phyloP scores from a whole-genome alignment of 108 stramenopile genomes.

The Craspedostauros australis region DNA sequence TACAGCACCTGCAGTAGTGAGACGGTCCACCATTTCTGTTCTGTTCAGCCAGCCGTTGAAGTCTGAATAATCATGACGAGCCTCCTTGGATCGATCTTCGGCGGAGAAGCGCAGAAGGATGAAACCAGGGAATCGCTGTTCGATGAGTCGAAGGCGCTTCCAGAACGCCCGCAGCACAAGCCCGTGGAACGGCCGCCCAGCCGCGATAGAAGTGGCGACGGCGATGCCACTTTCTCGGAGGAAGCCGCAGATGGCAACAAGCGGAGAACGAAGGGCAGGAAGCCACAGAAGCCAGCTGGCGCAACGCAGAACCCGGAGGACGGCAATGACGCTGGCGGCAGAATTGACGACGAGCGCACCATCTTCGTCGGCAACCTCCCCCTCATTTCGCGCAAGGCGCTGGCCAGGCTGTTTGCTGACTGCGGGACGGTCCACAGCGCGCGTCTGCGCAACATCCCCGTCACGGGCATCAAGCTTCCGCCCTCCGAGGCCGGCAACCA shows the following conservation, averaged over 20 bases:
- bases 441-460: constrained; percentile 60
- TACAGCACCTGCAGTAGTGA: no score
- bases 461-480: constrained; percentile 68
- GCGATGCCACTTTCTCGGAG: constrained; percentile 2
- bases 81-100: constrained; percentile 38
- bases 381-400: constrained; percentile 42
- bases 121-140: constrained; percentile 11
- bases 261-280: constrained; percentile 1
- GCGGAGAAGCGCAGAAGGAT: not conserved
- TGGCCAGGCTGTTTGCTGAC: constrained; percentile 49
- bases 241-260: not conserved
- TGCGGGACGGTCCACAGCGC: constrained; percentile 52
- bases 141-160: constrained; percentile 22
- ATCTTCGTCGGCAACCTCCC: constrained; percentile 84
- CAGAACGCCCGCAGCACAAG: constrained; percentile 35
- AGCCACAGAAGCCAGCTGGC: not conserved
- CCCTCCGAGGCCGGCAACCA: constrained; percentile 65
- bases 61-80: no score
- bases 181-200: constrained; percentile 1
- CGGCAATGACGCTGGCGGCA: not conserved
- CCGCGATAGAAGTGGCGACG: constrained; percentile 5
- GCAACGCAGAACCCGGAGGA: constrained; percentile 1
- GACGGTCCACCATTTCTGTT: no score
- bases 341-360: constrained; percentile 46
- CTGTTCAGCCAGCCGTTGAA: no score